A percentile compares a stretch with the other conserved stretches of the same genome.
phyloP scores from a whole-genome alignment of 768 basidiomycete genomes.

The Termitomyces heimii region DNA sequence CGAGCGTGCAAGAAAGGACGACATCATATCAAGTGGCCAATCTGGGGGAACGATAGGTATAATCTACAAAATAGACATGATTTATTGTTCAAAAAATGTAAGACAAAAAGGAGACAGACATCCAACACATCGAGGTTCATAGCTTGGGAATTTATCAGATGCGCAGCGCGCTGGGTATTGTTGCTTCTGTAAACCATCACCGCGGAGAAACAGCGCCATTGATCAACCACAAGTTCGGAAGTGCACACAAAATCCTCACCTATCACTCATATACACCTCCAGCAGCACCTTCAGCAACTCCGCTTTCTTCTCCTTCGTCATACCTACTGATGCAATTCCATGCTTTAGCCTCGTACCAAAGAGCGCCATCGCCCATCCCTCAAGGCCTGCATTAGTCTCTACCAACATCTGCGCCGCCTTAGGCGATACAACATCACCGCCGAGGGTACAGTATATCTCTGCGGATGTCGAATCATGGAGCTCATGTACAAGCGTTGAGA shows the following conservation, averaged over 20 bases:
- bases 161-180: constrained; percentile 53
- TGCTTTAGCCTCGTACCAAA: constrained; percentile 27
- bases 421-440: constrained; percentile 66
- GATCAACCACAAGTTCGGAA: no score
- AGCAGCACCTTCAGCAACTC: constrained; percentile 65
- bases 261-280: constrained; percentile 77
- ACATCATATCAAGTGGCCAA: constrained; percentile 71
- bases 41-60: constrained; percentile 61
- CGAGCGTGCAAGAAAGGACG: constrained; percentile 75
- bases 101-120: constrained; percentile 35
- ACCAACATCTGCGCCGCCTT: constrained; percentile 49
- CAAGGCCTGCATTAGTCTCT: constrained; percentile 37
- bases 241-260: constrained; percentile 34
- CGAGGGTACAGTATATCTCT: constrained; percentile 80
- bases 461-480: constrained; percentile 73
- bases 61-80: constrained; percentile 31
- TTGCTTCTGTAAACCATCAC: constrained; percentile 33
- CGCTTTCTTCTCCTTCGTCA: constrained; percentile 37
- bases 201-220: not conserved
- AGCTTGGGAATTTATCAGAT: constrained; percentile 75
- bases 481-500: constrained; percentile 61
- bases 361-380: constrained; percentile 46
- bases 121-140: constrained; percentile 72
- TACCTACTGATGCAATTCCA: constrained; percentile 8
- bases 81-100: not conserved